Evolutionary conservation across 106 monocot genomes (phyloP), one percentile per base, ranked within the genome.

Genomic region (Dendrobium chrysotoxum): DNA sequence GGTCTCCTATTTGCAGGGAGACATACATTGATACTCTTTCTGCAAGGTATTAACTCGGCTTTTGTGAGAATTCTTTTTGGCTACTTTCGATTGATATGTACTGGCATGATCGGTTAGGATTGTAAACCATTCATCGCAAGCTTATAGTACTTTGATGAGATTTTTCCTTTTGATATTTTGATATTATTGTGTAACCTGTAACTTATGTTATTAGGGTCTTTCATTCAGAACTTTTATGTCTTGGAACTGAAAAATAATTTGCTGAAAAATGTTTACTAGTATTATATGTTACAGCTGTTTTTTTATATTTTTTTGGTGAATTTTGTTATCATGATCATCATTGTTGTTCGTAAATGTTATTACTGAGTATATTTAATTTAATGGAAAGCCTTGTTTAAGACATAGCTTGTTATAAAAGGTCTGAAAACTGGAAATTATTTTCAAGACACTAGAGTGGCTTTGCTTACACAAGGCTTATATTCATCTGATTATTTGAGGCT

Each of bases 1-100:
- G 97, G 97, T 86, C 81, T 75, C 97, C 97, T 64, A 89, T 98
- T 42, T 87, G 84, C 50, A 88, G 97, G 71, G 92, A 92, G 72
- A 89, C 97, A 78, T 92, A 85, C 77, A 85, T 92, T 77, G 92
- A 94, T 72, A 81, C 78, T 61, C 81, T 98, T 23, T 86, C 91
- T 28, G 68, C 92, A 85, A 94, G 94, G 97, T 98, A 88, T 73
- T 73, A 18, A 44, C 83, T 70, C 54, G 30, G 31, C 39, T 53
- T 44, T n/a, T 26, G 4, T 61, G 54, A 44, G 45, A 30, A 71
- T 39, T 23, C 4, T 77, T 18, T 26, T 76, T 26, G 9, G 1
- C 21, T 46, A 47, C n/a, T 12, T 76, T 46, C 12, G 1, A 44
- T 9, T 42, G 47, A 12, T 40, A 75, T 75, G 20, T 73, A 53